Percentiles rank a stretch among this genome's conserved stretches.
Evolutionary conservation across 176 grass and related monocot species (phyloP).

Genomic region (Paspalum vaginatum): DNA sequence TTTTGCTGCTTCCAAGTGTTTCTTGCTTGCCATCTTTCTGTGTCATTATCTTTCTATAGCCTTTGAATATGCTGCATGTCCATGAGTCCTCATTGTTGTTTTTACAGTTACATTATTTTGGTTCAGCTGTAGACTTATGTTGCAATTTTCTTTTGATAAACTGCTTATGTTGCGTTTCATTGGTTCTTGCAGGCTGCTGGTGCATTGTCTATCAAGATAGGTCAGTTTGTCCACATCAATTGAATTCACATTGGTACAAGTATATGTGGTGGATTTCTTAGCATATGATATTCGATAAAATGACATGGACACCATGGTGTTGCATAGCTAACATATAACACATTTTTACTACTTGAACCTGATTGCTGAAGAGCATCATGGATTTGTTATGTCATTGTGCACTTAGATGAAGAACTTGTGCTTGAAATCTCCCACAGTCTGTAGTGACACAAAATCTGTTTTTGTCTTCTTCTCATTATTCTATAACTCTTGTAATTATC

Average conservation of each 20-base stretch:
- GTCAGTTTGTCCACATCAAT: constrained; percentile 55
- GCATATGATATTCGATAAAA: constrained; percentile 18
- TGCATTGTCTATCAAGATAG: constrained; percentile 92
- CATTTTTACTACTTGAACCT: background rate
- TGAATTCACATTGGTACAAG: background rate
- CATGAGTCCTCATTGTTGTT: background rate
- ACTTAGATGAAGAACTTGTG: background rate
- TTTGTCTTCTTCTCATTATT: background rate
- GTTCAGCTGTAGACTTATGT: constrained; percentile 37
- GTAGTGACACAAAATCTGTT: constrained; percentile 5
- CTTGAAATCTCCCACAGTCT: background rate
- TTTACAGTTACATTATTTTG: constrained; percentile 16
- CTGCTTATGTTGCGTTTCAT: constrained; percentile 48
- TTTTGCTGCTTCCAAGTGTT: background rate
- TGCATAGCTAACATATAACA: background rate
- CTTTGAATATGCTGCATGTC: constrained; percentile 4
- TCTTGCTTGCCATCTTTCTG: background rate
- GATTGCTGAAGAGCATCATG: constrained; percentile 2
- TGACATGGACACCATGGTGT: background rate
- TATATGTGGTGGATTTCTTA: constrained; percentile 10
- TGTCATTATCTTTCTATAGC: background rate
- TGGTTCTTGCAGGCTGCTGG: constrained; percentile 91
- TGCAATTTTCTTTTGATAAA: background rate
- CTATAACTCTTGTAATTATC: constrained; percentile 10
- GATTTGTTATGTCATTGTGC: background rate